phyloP scores from a whole-genome alignment of 2,329 filamentous ascomycete species.

The Aureobasidium sp. region DNA sequence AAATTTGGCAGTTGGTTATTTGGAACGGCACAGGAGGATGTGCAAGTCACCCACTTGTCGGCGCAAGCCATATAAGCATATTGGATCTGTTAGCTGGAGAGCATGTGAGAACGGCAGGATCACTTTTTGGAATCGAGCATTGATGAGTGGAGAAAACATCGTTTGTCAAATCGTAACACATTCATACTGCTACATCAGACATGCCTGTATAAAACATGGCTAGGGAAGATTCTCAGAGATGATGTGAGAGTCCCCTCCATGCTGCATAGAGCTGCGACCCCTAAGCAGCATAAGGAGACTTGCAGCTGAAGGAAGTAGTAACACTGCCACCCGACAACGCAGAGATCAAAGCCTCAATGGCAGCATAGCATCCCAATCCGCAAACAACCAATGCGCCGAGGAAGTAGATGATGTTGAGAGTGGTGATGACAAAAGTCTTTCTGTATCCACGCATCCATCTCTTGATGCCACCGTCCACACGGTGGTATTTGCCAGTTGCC shows the following conservation, averaged over 20 bases:
- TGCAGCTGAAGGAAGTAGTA: slow-evolving; percentile 27
- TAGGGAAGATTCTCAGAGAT: no score
- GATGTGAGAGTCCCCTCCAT: no score
- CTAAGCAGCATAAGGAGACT: slow-evolving; percentile 3
- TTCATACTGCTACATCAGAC: no score
- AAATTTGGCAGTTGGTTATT: neutral
- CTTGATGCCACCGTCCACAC: slow-evolving; percentile 34
- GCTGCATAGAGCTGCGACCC: no score
- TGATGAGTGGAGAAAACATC: no score
- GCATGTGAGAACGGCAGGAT: no score
- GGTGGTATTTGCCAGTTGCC: slow-evolving; percentile 29
- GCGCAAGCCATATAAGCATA: no score
- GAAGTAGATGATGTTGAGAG: slow-evolving; percentile 33
- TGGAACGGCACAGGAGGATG: neutral
- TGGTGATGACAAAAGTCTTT: slow-evolving; percentile 28
- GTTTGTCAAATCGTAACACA: no score
- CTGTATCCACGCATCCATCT: slow-evolving; percentile 35
- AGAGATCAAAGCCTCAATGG: slow-evolving; percentile 31
- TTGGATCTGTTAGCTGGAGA: no score
- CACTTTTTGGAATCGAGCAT: no score
- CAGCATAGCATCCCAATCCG: slow-evolving; percentile 35
- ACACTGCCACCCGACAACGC: slow-evolving; percentile 27
- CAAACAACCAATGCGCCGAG: slow-evolving; percentile 33
- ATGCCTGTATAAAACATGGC: no score
- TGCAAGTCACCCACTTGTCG: neutral